Evolutionary conservation across 257 asterid genomes (phyloP).

Genomic region (Solanum tarijense): DNA sequence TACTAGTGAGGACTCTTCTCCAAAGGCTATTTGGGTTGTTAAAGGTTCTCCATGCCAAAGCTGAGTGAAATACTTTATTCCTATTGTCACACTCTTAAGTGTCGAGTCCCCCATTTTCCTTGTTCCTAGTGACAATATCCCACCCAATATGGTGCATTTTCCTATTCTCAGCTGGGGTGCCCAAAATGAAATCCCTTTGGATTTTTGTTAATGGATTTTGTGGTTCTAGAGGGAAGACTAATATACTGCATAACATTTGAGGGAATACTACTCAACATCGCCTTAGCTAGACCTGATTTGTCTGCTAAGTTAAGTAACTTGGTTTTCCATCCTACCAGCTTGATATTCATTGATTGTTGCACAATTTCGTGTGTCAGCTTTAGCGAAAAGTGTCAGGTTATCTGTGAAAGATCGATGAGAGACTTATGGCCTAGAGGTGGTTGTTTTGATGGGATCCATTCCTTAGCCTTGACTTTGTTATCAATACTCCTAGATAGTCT

Average conservation of each 20-base stretch:
- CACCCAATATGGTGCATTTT: not conserved
- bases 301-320: not conserved
- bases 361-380: too few relatives aligned
- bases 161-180: not conserved
- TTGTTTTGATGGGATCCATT: not conserved
- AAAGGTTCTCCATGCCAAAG: too few relatives aligned
- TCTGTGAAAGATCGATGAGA: fast-evolving
- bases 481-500: not conserved
- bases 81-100: not conserved
- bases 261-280: not conserved
- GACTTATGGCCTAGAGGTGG: not conserved
- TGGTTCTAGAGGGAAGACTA: too few relatives aligned
- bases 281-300: not conserved
- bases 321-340: not conserved
- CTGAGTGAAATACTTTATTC: too few relatives aligned
- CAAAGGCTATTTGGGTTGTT: too few relatives aligned
- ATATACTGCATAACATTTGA: too few relatives aligned
- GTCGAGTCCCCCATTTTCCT: not conserved
- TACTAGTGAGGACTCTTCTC: too few relatives aligned
- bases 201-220: not conserved
- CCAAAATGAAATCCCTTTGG: not conserved
- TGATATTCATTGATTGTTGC: too few relatives aligned
- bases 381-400: not conserved
- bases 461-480: not conserved
- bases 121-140: not conserved